Evolutionary conservation across 2,329 filamentous ascomycete species (phyloP), one percentile per base, ranked within the genome.

Genomic region (Nigrospora osmanthi): DNA sequence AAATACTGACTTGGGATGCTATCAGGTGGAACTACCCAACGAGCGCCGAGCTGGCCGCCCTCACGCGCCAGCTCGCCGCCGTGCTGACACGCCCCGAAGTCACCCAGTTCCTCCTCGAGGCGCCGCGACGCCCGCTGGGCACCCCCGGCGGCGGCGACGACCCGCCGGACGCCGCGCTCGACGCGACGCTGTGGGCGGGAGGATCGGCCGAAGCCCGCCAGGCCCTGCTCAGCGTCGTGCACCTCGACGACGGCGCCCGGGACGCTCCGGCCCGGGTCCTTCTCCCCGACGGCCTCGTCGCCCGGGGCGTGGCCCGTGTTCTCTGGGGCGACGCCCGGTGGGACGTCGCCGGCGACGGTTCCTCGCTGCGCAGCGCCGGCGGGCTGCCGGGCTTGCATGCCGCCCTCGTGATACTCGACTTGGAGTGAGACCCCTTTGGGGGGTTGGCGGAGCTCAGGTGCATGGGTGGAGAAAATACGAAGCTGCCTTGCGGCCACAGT

Each of bases 21-120:
- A 7, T 4, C 7, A 65, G 62, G 51, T 77, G 74, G 74, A 55
- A 61, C 14, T 76, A 67, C 49, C 72, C 72, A 0, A 67, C 67
- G 5, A 58, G 50, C 12, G 36, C 47, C 2, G 63, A 62, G 32
- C 53, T 68, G 16, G 56, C 50, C 35, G 51, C 48, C 30, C 58
- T 58, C 28, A 73, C 60, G 39, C 59, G 58, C 10, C 38, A 46
- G 12, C 49, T 77, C 45, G 69, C 67, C 11, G 63, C 55, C 15
- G 58, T 70, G 0, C 54, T 74, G 10, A 63, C 65, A 13, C 51
- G 35, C 2, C 28, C 52, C 0, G 50, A 57, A 7, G 59, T 67
- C 1, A 58, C 62, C 6, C 43, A 43, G 3, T 67, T 71, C 39
- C 40, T 73, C 32, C 59, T 73, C 14, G 62, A 59, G 6, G 52